Base-by-base conservation (phyloP, 1,139 yeast genomes). In the Maudiozyma humilis region DNA sequence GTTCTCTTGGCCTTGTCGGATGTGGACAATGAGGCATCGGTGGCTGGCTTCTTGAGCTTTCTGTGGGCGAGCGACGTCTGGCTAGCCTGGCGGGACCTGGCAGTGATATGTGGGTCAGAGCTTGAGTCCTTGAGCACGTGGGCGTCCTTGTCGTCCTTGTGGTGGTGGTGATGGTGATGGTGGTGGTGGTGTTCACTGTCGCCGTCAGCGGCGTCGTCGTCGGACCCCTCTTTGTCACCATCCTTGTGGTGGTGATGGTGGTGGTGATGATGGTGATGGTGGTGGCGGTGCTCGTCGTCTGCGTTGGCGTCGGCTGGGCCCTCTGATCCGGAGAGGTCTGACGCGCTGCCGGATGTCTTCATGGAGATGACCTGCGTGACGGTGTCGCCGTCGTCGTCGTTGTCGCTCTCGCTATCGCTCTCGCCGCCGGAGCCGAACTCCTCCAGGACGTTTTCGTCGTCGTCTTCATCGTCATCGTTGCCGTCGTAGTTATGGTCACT, bases 141-240 rank as follows among this genome's bases (percentile, higher is more conserved):
- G n/a, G 23, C 39, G 4, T 14, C 17, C 16, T 23, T 3, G 3
- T 36, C 20, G 12, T 36, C 20, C 4, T 36, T 31, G 20, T 19
- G 30, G 32, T 36, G 39, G 32, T 36, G 39, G 18, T 36, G 39
- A 14, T 36, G 39, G 18, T 36, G 39, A 15, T 36, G 32, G 27
- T 25, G 31, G 17, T 36, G 39, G 12, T 36, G 32, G 8, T 14
- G 14, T 12, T 23, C 16, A 8, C 16, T 32, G 5, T 25, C 7
- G 13, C 19, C 36, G 5, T n/a, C 3, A 8, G 36, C 10, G 36
- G 10, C 16, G 15, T 35, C 36, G 10, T 17, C 18, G 13, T 5
- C 13, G 13, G n/a, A 14, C n/a, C 18, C 36, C 8, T 10, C 20
- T 12, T 19, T 17, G 19, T 32, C 27, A 18, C 23, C 37, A 17